phyloP scores from a whole-genome alignment of 257 asterid genomes.

The Solanum habrochaites region DNA sequence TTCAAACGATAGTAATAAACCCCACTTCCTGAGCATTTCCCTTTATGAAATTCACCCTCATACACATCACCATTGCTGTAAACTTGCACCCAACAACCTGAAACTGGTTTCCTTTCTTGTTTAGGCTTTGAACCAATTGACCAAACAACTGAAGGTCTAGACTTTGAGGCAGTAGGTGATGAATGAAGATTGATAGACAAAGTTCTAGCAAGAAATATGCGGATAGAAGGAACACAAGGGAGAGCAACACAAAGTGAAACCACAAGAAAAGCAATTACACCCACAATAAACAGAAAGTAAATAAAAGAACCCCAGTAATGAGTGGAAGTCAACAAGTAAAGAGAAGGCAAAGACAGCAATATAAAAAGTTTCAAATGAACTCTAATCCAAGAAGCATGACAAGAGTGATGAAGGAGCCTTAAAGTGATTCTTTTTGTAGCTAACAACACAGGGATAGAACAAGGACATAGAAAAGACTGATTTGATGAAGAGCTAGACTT shows the following conservation, averaged over 20 bases:
- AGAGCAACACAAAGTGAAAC: slow-evolving; percentile 16
- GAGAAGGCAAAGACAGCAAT: slow-evolving; percentile 17
- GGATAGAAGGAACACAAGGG: slow-evolving; percentile 24
- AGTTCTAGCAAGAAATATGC: slow-evolving; percentile 17
- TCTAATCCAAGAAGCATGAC: slow-evolving; percentile 23
- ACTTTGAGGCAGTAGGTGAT: slow-evolving; percentile 1
- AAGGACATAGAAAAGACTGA: slow-evolving; percentile 12
- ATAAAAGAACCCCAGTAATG: slow-evolving; percentile 13
- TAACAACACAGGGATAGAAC: slow-evolving; percentile 16
- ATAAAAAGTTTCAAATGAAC: slow-evolving; percentile 25
- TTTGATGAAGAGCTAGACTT: slow-evolving; percentile 2
- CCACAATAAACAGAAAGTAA: slow-evolving; percentile 9
- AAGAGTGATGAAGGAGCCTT: slow-evolving; percentile 22
- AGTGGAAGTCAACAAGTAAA: slow-evolving; percentile 19
- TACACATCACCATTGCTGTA: slow-evolving; percentile 38
- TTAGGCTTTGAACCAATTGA: slow-evolving; percentile 35
- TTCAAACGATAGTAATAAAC: slow-evolving; percentile 32
- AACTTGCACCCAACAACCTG: slow-evolving; percentile 35
- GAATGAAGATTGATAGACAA: slow-evolving; percentile 11
- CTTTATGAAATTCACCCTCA: slow-evolving; percentile 42
- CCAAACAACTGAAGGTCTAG: slow-evolving; percentile 26
- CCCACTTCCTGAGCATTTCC: slow-evolving; percentile 40
- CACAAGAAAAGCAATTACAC: slow-evolving; percentile 12
- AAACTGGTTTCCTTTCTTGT: slow-evolving; percentile 10
- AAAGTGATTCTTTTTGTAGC: slow-evolving; percentile 29